These are phyloP conservation scores for Syzygium oleosum DNA, from an alignment of 345 rosid species.

Conservation along the genomic window DNA sequence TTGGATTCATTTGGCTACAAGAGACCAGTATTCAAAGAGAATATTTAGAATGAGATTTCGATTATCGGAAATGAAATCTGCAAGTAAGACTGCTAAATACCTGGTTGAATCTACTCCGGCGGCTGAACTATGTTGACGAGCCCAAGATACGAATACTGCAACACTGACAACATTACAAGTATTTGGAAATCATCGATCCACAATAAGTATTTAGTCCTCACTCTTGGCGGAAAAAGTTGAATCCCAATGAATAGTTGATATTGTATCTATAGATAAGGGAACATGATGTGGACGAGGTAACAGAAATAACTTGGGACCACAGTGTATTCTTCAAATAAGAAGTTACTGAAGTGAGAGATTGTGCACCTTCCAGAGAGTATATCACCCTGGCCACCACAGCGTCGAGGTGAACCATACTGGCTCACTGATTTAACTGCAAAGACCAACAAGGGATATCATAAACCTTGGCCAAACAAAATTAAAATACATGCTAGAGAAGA, in stretches of 20 bases:
- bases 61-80: not conserved
- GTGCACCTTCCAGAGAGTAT: constrained; percentile 89
- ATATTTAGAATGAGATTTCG: not conserved
- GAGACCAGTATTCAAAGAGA: not conserved
- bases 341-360: not conserved
- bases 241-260: not conserved
- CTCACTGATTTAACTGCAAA: constrained; percentile 68
- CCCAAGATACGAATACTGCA: constrained; percentile 87
- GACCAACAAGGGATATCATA: not conserved
- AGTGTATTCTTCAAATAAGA: not conserved
- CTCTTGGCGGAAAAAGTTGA: not conserved
- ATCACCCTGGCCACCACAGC: constrained; percentile 97
- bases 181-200: not conserved
- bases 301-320: not conserved
- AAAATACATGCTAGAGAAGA: not conserved
- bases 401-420: constrained; percentile 76
- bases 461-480: not conserved
- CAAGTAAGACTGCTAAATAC: constrained; percentile 23
- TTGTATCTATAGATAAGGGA: not conserved
- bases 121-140: constrained; percentile 26
- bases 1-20: constrained; percentile 45
- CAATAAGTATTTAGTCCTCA: not conserved
- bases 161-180: constrained; percentile 37
- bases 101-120: constrained; percentile 17
- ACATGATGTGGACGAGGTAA: not conserved